Base-by-base conservation (phyloP, 2,329 filamentous ascomycete genomes). In the Didymella arachidicola region DNA sequence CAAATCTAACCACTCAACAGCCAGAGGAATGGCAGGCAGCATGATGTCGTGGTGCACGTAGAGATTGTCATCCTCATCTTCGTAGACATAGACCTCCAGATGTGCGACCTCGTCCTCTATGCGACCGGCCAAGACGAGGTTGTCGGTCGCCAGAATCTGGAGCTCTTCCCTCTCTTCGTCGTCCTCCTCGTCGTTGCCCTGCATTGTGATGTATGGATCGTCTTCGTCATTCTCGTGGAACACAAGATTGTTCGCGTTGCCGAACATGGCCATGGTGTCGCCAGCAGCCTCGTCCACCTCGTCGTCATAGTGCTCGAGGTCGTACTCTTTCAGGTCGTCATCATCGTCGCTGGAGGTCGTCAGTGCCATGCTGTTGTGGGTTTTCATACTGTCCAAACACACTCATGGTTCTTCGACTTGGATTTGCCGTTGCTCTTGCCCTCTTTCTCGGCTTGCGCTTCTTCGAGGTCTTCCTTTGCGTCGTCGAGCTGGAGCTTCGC, bases 41-140 rank as follows among this genome's bases (percentile, higher is more conserved):
- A 99, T 98, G 70, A 99, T 96, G 78, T 99, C 95, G 84, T 99
- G 95, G 81, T 99, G 95, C 25, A 99, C 94, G 77, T 99, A 99
- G 61, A 99, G 88, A 76, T 99, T 99, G 79, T 98, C 95, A 43
- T 89, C 91, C 62, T 87, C 87, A 70, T 98, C 95, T 78, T 99
- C 95, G 79, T 98, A 99, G 27, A 99, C 93, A 73, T 98, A 97
- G 19, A 98, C 90, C 77, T 99, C 95, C 26, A 99, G 83, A 78
- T 98, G 94, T 18, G 95, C 94, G 61, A 99, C 89, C 76, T 99
- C 95, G 70, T 99, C 95, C 79, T 99, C 95, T 50, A 98, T 89
- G 80, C 97, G 94, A 65, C 93, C 93, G 11, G 94, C 91, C 46
- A 99, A 82, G 32, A 99, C 84, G 60, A 99, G 83, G 76, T 98